Evolutionary conservation across 2,329 filamentous ascomycete genomes (phyloP).

Genomic region (Knufia petricola): DNA sequence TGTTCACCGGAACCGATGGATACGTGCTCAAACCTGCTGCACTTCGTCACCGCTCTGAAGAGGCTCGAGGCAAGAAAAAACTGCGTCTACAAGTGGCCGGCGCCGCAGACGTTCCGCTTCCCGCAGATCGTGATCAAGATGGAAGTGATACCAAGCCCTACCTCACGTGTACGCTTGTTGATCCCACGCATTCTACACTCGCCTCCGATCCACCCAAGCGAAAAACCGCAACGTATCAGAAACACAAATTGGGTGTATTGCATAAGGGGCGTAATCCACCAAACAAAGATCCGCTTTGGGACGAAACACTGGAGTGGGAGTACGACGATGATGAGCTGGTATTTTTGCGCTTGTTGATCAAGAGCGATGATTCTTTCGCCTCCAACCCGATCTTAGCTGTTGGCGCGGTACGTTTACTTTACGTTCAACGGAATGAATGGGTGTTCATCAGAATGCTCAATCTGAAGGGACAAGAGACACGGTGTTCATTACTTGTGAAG

Average conservation of each 20-base stretch:
- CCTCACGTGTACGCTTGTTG: slow-evolving; percentile 19
- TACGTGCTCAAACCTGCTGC: slow-evolving; percentile 20
- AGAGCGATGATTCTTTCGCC: slow-evolving; percentile 21
- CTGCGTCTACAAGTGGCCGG: slow-evolving; percentile 20
- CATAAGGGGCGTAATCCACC: slow-evolving; percentile 15
- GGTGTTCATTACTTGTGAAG: slow-evolving; percentile 15
- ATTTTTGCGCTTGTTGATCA: slow-evolving; percentile 21
- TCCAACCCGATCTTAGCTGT: slow-evolving; percentile 20
- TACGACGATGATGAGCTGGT: slow-evolving; percentile 19
- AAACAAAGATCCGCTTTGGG: slow-evolving; percentile 19
- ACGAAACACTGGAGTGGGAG: slow-evolving; percentile 21
- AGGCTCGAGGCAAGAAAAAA: slow-evolving; percentile 11
- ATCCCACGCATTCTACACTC: slow-evolving; percentile 13
- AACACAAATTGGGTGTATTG: slow-evolving; percentile 19
- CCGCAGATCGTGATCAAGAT: slow-evolving; percentile 12
- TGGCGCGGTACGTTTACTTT: slow-evolving; percentile 18
- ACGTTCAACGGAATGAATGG: slow-evolving; percentile 16
- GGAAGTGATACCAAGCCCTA: slow-evolving; percentile 20
- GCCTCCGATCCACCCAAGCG: slow-evolving; percentile 14
- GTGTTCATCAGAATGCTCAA: slow-evolving; percentile 19
- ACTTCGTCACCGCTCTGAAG: slow-evolving; percentile 15
- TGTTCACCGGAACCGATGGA: slow-evolving; percentile 21
- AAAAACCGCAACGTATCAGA: slow-evolving; percentile 20
- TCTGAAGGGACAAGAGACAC: slow-evolving; percentile 18
- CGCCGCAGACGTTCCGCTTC: slow-evolving; percentile 18